A percentile compares a stretch with the other conserved stretches of the same genome.
These are phyloP conservation scores for Trametes polyzona DNA, from an alignment of 1,284 basidiomycete species.

Conservation along the genomic window DNA sequence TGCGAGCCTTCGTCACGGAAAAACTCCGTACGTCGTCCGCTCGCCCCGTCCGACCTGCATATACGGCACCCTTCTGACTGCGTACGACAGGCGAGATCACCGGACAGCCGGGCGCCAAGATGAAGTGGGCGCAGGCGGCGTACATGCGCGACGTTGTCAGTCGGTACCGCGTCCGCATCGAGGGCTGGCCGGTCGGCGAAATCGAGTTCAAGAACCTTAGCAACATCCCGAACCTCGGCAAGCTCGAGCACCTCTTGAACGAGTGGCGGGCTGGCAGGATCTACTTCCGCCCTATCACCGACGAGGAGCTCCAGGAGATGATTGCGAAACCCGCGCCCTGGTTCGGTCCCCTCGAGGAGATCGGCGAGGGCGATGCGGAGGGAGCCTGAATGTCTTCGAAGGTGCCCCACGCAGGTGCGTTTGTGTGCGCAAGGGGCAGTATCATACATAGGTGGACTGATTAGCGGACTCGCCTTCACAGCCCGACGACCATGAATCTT, in stretches of 20 bases:
- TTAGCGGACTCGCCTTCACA: too few relatives aligned
- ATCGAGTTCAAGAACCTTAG: conserved; percentile 39
- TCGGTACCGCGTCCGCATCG: conserved; percentile 36
- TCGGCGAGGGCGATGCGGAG: neutral
- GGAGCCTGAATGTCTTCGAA: neutral
- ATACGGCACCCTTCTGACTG: conserved; percentile 2
- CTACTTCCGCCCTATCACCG: conserved; percentile 32
- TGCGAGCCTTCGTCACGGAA: conserved; percentile 33
- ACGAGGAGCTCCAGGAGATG: conserved; percentile 30
- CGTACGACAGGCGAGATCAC: conserved; percentile 30
- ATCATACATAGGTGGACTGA: too few relatives aligned
- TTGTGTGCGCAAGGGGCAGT: too few relatives aligned
- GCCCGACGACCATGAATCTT: too few relatives aligned
- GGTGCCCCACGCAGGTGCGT: too few relatives aligned
- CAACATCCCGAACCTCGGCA: conserved; percentile 37
- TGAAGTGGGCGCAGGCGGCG: conserved; percentile 32
- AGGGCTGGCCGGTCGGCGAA: conserved; percentile 36
- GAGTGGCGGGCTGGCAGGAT: conserved; percentile 32
- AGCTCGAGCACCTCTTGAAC: conserved; percentile 33
- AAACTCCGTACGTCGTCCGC: conserved; percentile 31
- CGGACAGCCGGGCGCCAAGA: conserved; percentile 31
- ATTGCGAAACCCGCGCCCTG: conserved; percentile 27
- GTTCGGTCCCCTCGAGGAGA: conserved; percentile 16
- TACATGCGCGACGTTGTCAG: conserved; percentile 37
- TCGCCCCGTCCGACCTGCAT: neutral